Base-by-base conservation (phyloP, 1,284 basidiomycete species). In the Clitocybe nebularis region DNA sequence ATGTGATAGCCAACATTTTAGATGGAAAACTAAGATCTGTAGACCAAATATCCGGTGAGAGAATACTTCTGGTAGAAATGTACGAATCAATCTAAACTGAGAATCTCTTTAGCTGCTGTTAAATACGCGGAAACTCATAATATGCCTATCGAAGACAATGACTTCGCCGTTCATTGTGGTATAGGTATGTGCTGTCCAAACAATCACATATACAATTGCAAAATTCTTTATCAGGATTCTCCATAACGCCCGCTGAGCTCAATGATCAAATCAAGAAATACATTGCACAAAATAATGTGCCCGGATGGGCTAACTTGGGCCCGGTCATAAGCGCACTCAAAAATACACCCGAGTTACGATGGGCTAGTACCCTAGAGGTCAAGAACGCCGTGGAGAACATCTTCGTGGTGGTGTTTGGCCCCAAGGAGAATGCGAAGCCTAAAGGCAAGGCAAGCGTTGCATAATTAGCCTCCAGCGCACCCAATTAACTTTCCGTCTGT, bases 281-380 rank as follows among this genome's bases (percentile, higher is more conserved):
- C 63, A 65, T 93, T 37, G 58, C 68, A 5, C 65, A 75, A 39
- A 72, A 71, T 37, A 63, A 74, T 0, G 70, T 81, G 13, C 56
- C 77, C 3, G 82, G 85, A 26, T 97, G 93, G 93, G 64, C 75
- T 1, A 81, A 75, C 55, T 73, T 94, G 20, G 83, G 88, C 25
- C 68, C 79, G 16, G 74, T 77, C 20, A 79, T 93, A 46, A 81
- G 79, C n/a, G 76, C 75, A 1, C 72, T 93, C 45, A 92, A 87
- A 67, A 69, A 63, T 41, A 70, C 74, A 0, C 75, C 85, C 10
- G 78, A 81, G 33, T 65, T 96, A 35, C 84, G 89, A 49, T 99
- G 95, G 95, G 94, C 91, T 3, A 88, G 75, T 57, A 81, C 91
- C 0, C 74, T 92, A 4, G 94, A 98, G 38, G 72, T 98, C 46